phyloP scores from a whole-genome alignment of 768 basidiomycete genomes.

The Xerocomellus intermedius region DNA sequence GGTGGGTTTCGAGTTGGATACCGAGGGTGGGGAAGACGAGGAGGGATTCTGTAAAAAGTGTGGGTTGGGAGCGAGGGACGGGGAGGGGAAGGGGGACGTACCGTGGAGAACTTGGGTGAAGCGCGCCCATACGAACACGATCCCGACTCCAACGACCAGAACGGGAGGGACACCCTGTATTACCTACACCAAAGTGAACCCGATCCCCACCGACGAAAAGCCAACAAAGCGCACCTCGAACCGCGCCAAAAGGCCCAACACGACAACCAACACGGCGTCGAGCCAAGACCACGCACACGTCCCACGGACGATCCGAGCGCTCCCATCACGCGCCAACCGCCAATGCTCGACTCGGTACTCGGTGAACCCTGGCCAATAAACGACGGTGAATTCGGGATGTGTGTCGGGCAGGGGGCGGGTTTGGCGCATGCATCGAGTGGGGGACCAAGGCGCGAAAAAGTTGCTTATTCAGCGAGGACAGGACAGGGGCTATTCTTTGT shows the following conservation, averaged over 20 bases:
- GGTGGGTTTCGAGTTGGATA: conserved; percentile 70
- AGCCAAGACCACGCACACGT: conserved; percentile 35
- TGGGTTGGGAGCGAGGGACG: neutral
- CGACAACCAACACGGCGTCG: conserved; percentile 34
- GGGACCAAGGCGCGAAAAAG: too few relatives aligned
- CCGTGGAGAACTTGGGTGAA: conserved; percentile 50
- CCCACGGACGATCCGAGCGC: conserved; percentile 31
- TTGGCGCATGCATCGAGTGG: conserved; percentile 36
- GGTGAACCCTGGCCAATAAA: conserved; percentile 44
- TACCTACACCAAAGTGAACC: neutral
- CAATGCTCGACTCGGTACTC: conserved; percentile 64
- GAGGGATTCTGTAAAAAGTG: conserved; percentile 57
- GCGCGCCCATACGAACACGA: conserved; percentile 34
- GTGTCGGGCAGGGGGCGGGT: conserved; percentile 37
- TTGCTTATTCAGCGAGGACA: neutral
- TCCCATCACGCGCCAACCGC: conserved; percentile 44
- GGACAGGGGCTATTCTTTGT: neutral
- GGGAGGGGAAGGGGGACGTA: conserved; percentile 16
- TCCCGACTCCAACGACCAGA: neutral
- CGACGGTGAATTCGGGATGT: conserved; percentile 53
- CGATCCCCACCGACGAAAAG: neutral
- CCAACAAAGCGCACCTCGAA: neutral
- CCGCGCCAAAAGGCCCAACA: neutral
- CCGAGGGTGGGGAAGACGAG: conserved; percentile 65
- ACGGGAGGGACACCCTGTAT: neutral